Percentiles rank a stretch among this genome's conserved stretches.
Conservation (phyloP, 2,329 filamentous ascomycete genomes). For the Botrytis paeoniae region DNA sequence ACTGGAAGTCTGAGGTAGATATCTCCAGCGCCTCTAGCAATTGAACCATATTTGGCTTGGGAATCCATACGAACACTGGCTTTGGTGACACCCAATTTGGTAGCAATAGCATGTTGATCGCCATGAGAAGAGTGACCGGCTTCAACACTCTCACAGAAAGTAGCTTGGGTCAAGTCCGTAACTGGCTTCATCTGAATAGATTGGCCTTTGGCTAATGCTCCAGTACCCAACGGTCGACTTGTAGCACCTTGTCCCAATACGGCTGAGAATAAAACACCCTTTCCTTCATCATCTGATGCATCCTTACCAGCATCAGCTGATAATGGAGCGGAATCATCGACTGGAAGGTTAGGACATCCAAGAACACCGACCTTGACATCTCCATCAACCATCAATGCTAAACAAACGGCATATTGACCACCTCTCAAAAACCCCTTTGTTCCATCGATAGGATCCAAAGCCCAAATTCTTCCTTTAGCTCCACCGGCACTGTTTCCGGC, state of each 20-base stretch:
- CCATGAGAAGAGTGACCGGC: constrained; percentile 86
- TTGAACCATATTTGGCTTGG: constrained; percentile 95
- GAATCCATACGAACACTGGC: constrained; percentile 96
- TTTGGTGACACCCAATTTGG: constrained; percentile 80
- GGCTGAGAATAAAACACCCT: constrained; percentile 85
- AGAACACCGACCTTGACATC: constrained; percentile 92
- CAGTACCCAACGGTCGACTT: constrained; percentile 67
- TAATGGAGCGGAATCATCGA: constrained; percentile 73
- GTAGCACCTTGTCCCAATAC: constrained; percentile 75
- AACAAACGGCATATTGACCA: constrained; percentile 94
- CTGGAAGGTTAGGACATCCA: constrained; percentile 90
- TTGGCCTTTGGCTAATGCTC: constrained; percentile 53
- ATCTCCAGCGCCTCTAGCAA: constrained; percentile 89
- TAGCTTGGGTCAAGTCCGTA: constrained; percentile 71
- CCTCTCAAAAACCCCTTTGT: constrained; percentile 96
- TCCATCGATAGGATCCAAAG: constrained; percentile 94
- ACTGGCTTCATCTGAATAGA: constrained; percentile 78
- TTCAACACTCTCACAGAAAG: constrained; percentile 96
- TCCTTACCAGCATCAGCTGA: constrained; percentile 70
- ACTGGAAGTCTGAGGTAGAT: constrained; percentile 89
- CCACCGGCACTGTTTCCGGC: constrained; percentile 69
- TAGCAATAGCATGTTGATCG: constrained; percentile 81
- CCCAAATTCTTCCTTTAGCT: constrained; percentile 79
- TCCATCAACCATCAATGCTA: constrained; percentile 88
- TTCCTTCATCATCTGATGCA: constrained; percentile 69